These are phyloP conservation scores for Magnolia sinica DNA, from an alignment of 164 flowering plant species.

Conservation along the genomic window DNA sequence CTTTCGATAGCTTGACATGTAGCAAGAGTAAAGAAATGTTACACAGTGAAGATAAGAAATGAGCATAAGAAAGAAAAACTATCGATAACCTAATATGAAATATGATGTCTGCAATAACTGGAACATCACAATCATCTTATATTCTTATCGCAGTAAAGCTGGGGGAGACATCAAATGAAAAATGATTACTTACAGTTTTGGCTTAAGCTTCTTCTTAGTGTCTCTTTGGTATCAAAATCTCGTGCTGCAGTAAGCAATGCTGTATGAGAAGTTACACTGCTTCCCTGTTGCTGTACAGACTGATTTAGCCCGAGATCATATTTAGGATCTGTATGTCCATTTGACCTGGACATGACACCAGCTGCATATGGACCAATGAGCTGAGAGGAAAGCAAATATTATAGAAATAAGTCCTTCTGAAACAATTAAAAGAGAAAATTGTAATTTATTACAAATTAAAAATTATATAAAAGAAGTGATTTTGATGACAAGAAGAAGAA, in stretches of 20 bases:
- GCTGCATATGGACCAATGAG: constrained; percentile 74
- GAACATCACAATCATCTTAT: background rate
- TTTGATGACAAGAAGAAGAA: background rate
- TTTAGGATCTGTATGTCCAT: constrained; percentile 52
- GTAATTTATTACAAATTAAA: background rate
- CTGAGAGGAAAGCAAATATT: constrained; percentile 31
- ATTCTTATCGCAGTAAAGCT: background rate
- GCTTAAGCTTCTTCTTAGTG: constrained; percentile 24
- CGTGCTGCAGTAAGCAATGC: constrained; percentile 57
- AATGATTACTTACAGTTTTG: background rate
- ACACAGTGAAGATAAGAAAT: background rate
- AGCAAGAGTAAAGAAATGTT: background rate
- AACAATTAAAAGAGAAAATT: background rate
- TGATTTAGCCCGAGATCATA: constrained; percentile 42
- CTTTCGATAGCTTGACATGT: constrained; percentile 54
- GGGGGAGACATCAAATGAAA: background rate
- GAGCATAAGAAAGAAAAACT: background rate
- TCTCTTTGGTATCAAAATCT: constrained; percentile 54
- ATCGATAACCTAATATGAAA: background rate
- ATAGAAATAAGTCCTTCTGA: background rate
- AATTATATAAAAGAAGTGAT: background rate
- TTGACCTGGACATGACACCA: constrained; percentile 26
- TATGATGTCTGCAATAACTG: background rate
- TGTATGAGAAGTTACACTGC: constrained; percentile 45
- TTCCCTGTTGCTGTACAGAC: constrained; percentile 38